These are phyloP conservation scores for Picea engelmannii DNA, from an alignment of 83 land plant genomes.

Conservation along the genomic window DNA sequence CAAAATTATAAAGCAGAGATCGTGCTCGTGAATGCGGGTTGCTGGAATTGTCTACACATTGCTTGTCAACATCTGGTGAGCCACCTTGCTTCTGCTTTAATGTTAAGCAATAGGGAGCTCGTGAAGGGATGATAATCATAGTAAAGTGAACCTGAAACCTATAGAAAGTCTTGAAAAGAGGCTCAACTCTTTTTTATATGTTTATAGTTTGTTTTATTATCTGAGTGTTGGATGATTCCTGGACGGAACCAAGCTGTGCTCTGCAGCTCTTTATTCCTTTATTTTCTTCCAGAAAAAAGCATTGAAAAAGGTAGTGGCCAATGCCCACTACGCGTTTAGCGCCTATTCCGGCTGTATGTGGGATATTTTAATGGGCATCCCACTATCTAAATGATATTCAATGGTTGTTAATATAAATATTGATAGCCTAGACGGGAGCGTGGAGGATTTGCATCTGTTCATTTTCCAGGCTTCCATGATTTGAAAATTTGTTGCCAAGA, in stretches of 20 bases:
- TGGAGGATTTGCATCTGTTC: not conserved
- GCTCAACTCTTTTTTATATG: not conserved
- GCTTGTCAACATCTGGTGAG: slow-evolving; percentile 10
- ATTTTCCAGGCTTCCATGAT: not conserved
- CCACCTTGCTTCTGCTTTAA: not conserved
- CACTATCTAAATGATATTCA: too few relatives aligned
- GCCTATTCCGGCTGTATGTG: not conserved
- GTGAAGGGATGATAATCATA: not conserved
- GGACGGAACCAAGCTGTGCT: too few relatives aligned
- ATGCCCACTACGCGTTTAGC: not conserved
- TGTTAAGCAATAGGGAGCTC: slow-evolving; percentile 8
- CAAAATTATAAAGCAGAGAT: not conserved
- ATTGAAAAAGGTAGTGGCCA: not conserved
- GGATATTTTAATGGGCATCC: not conserved
- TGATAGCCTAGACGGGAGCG: not conserved
- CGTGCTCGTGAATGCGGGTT: slow-evolving; percentile 11
- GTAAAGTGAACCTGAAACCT: not conserved
- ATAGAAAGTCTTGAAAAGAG: not conserved
- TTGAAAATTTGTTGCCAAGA: not conserved
- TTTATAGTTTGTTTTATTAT: not conserved
- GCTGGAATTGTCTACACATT: slow-evolving; percentile 1
- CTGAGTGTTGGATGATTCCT: not conserved
- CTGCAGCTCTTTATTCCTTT: not conserved
- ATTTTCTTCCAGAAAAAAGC: not conserved
- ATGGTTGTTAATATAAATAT: too few relatives aligned